Percentiles rank a stretch among this genome's conserved stretches.
Evolutionary conservation across 2,329 filamentous ascomycete genomes (phyloP).

Genomic region (Magnaporthiopsis poae): DNA sequence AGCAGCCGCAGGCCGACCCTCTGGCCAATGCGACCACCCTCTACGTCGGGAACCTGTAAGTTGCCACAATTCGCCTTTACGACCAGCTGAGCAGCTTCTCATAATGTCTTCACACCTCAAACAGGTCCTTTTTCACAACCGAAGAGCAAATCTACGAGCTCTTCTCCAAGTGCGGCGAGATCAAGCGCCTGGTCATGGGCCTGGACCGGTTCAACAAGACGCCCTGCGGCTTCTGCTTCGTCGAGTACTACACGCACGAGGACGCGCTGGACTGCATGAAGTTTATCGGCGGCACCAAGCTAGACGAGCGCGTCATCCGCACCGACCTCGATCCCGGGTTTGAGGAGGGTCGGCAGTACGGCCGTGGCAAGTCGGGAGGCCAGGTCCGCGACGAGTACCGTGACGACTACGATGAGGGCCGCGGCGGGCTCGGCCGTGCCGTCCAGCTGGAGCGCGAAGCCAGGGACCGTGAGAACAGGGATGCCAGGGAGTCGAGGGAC

Average conservation of each 20-base stretch:
- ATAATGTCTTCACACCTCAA: conserved; percentile 4
- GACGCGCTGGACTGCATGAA: conserved; percentile 97
- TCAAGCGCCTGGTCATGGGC: conserved; percentile 96
- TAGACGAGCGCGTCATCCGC: conserved; percentile 91
- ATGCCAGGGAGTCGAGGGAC: conserved; percentile 28
- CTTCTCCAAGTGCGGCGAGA: conserved; percentile 91
- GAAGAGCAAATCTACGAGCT: conserved; percentile 98
- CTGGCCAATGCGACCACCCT: conserved; percentile 83
- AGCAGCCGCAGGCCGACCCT: conserved; percentile 62
- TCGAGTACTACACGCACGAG: conserved; percentile 97
- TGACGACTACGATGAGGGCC: conserved; percentile 89
- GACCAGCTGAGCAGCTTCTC: not conserved
- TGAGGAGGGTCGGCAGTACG: conserved; percentile 90
- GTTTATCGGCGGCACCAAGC: conserved; percentile 93
- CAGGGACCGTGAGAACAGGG: conserved; percentile 21
- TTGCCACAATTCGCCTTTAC: conserved; percentile 12
- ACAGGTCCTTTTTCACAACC: conserved; percentile 89
- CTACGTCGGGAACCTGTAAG: conserved; percentile 91
- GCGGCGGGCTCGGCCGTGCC: conserved; percentile 78
- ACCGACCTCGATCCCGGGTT: conserved; percentile 95
- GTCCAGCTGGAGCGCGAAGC: conserved; percentile 44
- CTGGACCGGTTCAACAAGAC: conserved; percentile 95
- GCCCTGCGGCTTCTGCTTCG: conserved; percentile 97
- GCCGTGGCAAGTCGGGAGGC: conserved; percentile 85
- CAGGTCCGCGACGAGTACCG: conserved; percentile 97